Evolutionary conservation across 148 eudicot genomes (phyloP), one percentile per base, ranked within the genome.

Genomic region (Fagopyrum tataricum): DNA sequence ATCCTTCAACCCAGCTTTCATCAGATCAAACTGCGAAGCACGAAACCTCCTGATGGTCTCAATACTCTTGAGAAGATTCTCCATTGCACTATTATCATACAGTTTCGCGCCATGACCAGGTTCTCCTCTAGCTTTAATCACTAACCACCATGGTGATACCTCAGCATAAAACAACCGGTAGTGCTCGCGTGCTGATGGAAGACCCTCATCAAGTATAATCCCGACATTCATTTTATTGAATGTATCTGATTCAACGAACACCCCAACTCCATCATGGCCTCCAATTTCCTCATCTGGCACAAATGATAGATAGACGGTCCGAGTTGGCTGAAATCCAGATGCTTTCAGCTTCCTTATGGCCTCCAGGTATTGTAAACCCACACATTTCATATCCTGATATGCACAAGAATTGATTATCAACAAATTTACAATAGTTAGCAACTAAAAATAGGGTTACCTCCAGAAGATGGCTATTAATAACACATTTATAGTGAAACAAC

Each of bases 271-370:
- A 72, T 89, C 97, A 59, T 88, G 96, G 24, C 99, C 99, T 55
- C 99, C 99, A 64, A 95, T 91, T 77, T 95, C 99, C 82, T 95
- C 99, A 79, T 95, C 99, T 8, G 97, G 99, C 20, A 91, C 93
- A 69, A 95, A 95, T 6, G 97, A 84, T 77, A 95, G 47, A 78
- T 91, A 95, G 7, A 95, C 83, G 11, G 87, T 86, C n/a, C 99
- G 91, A 40, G 83, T 43, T 10, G 99, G 99, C 83, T 76, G 78
- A 69, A 90, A 95, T 18, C 91, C 90, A 26, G 88, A 79, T n/a
- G 70, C 78, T 78, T 88, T 87, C 53, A 95, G 82, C 77, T 84
- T 90, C 67, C 92, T 79, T 64, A 95, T 88, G 42, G 99, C 99
- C 76, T 95, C 99, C 71, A 95, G 78, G 78, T 95, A 91, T 79